A percentile compares a stretch with the other conserved stretches of the same genome.
Evolutionary conservation across 2,329 filamentous ascomycete genomes (phyloP).

Genomic region (Trichoderma sp.): DNA sequence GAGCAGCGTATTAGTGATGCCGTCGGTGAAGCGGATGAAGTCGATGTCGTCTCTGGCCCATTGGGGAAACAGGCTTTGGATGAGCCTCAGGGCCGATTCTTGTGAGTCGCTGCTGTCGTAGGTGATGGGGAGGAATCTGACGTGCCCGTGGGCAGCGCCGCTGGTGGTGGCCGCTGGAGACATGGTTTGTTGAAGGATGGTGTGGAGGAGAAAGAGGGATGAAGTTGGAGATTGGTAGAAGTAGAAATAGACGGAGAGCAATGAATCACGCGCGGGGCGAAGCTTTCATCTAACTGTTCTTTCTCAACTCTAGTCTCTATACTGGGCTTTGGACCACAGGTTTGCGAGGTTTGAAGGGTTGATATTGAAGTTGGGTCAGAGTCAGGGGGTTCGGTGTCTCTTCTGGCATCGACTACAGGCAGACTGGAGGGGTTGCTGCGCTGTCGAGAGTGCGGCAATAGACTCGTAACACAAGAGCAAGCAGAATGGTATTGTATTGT

Average conservation of each 20-base stretch:
- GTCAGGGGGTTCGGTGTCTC: background rate
- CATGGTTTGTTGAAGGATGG: constrained; percentile 36
- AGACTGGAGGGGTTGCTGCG: background rate
- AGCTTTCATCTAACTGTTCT: background rate
- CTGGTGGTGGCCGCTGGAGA: constrained; percentile 38
- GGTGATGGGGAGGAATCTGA: constrained; percentile 69
- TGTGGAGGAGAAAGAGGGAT: background rate
- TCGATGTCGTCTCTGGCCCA: constrained; percentile 78
- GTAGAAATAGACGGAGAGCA: background rate
- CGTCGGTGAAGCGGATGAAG: constrained; percentile 91
- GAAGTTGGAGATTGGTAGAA: background rate
- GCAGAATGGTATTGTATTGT: constrained; percentile 1
- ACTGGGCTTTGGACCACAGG: background rate
- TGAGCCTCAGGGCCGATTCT: constrained; percentile 74
- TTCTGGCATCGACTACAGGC: background rate
- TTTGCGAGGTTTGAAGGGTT: background rate
- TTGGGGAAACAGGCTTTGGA: constrained; percentile 77
- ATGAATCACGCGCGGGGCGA: constrained; percentile 2
- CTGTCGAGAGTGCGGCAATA: constrained; percentile 16
- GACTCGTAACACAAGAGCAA: constrained; percentile 6
- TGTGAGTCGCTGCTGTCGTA: constrained; percentile 80
- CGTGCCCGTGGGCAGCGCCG: constrained; percentile 43
- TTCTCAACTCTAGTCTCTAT: background rate
- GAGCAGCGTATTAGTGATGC: constrained; percentile 92
- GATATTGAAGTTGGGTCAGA: background rate